These are phyloP conservation scores for Backusella tuberculispora DNA, from an alignment of 192 early-diverging fungal species.

Conservation along the genomic window DNA sequence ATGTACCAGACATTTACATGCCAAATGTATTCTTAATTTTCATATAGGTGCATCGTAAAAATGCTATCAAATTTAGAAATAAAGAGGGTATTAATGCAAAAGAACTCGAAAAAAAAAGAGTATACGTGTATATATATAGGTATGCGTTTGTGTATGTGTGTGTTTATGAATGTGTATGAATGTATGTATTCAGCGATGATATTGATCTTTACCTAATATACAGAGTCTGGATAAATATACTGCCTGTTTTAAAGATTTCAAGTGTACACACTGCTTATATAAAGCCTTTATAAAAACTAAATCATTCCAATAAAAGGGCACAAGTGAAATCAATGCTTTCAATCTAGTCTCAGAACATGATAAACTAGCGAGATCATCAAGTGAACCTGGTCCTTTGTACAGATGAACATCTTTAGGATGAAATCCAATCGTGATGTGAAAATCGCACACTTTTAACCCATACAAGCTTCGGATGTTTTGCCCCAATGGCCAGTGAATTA, in stretches of 20 bases:
- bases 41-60: too few species aligned
- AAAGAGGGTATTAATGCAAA: too few species aligned
- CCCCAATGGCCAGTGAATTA: slow-evolving; percentile 37
- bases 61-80: too few species aligned
- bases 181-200: neutral
- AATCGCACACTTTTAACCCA: slow-evolving; percentile 13
- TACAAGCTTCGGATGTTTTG: slow-evolving; percentile 16
- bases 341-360: neutral
- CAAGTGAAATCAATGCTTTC: neutral
- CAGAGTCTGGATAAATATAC: neutral
- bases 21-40: too few species aligned
- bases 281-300: neutral
- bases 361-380: neutral
- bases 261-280: neutral
- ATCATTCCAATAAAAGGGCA: neutral
- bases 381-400: slow-evolving; percentile 32
- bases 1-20: too few species aligned
- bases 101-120: too few species aligned
- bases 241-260: neutral
- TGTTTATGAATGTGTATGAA: neutral
- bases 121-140: neutral
- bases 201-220: slow-evolving; percentile 1
- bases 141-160: too few species aligned
- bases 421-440: slow-evolving; percentile 39
- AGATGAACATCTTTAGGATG: slow-evolving; percentile 27